Conservation (phyloP, 1,284 basidiomycete genomes). For the Ganoderma sp. region DNA sequence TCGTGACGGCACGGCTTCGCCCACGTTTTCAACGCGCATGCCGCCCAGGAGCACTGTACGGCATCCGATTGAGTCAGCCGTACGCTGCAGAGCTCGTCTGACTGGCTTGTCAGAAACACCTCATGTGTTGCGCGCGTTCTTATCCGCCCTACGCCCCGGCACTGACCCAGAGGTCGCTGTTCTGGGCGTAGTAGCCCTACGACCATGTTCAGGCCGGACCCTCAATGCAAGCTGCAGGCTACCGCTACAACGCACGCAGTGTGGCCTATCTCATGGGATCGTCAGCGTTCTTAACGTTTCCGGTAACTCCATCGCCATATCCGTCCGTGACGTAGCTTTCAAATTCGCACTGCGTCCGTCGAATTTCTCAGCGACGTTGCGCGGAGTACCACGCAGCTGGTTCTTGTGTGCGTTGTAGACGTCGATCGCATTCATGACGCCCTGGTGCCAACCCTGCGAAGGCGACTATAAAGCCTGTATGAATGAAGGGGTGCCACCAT, state of each 20-base stretch:
- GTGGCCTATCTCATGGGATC: conserved; percentile 25
- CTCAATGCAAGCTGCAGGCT: conserved; percentile 25
- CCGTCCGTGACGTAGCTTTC: conserved; percentile 5
- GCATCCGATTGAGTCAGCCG: conserved; percentile 19
- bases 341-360: background rate
- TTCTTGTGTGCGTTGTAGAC: conserved; percentile 11
- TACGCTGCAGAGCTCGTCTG: conserved; percentile 21
- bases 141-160: conserved; percentile 27
- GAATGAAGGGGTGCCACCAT: conserved; percentile 19
- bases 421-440: conserved; percentile 7
- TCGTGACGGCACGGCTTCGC: conserved; percentile 22
- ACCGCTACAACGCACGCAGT: conserved; percentile 16
- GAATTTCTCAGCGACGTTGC: conserved; percentile 6
- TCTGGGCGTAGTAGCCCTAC: conserved; percentile 25
- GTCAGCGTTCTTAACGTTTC: conserved; percentile 22
- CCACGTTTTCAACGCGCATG: conserved; percentile 14
- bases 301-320: conserved; percentile 23
- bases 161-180: conserved; percentile 17
- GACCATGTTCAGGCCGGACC: conserved; percentile 22
- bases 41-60: conserved; percentile 19
- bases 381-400: background rate
- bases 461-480: conserved; percentile 4
- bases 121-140: conserved; percentile 27
- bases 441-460: conserved; percentile 13
- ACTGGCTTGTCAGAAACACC: conserved; percentile 18